phyloP scores from a whole-genome alignment of 2,329 filamentous ascomycete species.

The Pezicula rhizophila region DNA sequence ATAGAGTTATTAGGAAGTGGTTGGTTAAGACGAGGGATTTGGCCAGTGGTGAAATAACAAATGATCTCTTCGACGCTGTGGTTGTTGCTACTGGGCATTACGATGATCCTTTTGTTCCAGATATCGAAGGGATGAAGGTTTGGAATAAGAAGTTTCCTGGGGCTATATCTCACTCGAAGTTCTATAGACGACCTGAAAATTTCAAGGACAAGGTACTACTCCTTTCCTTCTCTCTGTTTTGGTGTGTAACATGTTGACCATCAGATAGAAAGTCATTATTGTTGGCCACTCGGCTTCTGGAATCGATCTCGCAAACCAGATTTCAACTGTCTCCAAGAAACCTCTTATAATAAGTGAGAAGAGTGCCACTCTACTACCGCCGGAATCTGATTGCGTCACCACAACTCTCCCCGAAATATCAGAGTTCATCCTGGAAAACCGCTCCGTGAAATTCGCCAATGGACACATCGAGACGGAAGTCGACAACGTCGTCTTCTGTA shows the following conservation, averaged over 20 bases:
- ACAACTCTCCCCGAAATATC: constrained; percentile 39
- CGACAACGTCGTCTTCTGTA: constrained; percentile 76
- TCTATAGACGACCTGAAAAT: constrained; percentile 58
- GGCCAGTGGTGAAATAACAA: neutral
- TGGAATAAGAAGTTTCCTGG: constrained; percentile 54
- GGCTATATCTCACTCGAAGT: constrained; percentile 66
- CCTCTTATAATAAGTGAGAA: constrained; percentile 58
- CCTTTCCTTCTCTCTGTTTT: neutral
- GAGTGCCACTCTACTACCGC: constrained; percentile 33
- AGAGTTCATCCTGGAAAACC: constrained; percentile 43
- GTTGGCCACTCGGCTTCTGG: constrained; percentile 81
- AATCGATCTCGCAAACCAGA: constrained; percentile 73
- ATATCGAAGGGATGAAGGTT: constrained; percentile 47
- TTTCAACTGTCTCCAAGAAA: constrained; percentile 49
- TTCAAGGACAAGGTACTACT: constrained; percentile 45
- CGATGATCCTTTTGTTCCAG: constrained; percentile 57
- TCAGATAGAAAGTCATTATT: constrained; percentile 58
- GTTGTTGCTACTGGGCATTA: constrained; percentile 71
- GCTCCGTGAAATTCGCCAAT: constrained; percentile 58
- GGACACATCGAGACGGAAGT: constrained; percentile 57
- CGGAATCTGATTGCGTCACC: constrained; percentile 9
- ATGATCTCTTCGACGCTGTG: constrained; percentile 54
- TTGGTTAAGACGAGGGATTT: constrained; percentile 18
- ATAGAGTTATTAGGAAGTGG: constrained; percentile 45
- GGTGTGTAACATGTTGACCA: too few species aligned